These are phyloP conservation scores for Trichoderma erinaceum DNA, from an alignment of 495 filamentous ascomycete genomes.

Conservation along the genomic window DNA sequence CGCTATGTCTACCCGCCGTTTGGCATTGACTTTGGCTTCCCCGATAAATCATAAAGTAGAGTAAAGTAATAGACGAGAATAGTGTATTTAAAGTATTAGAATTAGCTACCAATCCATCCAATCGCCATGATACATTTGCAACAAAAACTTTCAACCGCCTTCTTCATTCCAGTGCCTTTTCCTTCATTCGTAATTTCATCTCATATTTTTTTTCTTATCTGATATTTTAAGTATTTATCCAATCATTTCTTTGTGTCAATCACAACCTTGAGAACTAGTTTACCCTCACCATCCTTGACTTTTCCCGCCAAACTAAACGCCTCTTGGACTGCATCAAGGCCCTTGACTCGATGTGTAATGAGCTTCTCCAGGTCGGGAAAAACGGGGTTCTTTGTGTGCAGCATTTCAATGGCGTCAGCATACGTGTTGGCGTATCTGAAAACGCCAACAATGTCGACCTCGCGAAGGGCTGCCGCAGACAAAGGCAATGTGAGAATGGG, in stretches of 20 bases:
- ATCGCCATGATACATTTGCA: neutral
- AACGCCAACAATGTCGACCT: slow-evolving; percentile 86
- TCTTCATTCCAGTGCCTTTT: neutral
- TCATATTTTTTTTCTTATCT: neutral
- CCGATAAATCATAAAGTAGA: slow-evolving; percentile 51
- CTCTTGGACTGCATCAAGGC: slow-evolving; percentile 36
- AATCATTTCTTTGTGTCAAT: slow-evolving; percentile 36
- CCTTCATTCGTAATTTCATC: neutral
- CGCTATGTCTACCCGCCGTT: slow-evolving; percentile 77
- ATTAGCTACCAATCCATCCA: no score
- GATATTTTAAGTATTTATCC: neutral
- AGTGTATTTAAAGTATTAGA: no score
- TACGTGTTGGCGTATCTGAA: slow-evolving; percentile 91
- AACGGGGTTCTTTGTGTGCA: slow-evolving; percentile 50
- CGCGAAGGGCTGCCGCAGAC: slow-evolving; percentile 77
- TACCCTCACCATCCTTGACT: slow-evolving; percentile 46
- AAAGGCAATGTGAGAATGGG: slow-evolving; percentile 84
- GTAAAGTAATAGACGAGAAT: neutral
- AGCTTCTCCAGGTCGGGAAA: slow-evolving; percentile 55
- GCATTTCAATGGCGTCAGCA: slow-evolving; percentile 63
- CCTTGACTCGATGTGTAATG: slow-evolving; percentile 62
- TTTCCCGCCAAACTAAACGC: slow-evolving; percentile 49
- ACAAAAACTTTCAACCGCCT: neutral
- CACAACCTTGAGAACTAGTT: slow-evolving; percentile 50
- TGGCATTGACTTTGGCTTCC: slow-evolving; percentile 70